phyloP scores from a whole-genome alignment of 2,329 filamentous ascomycete genomes.

The Chrysoporthe deuterocubensis region DNA sequence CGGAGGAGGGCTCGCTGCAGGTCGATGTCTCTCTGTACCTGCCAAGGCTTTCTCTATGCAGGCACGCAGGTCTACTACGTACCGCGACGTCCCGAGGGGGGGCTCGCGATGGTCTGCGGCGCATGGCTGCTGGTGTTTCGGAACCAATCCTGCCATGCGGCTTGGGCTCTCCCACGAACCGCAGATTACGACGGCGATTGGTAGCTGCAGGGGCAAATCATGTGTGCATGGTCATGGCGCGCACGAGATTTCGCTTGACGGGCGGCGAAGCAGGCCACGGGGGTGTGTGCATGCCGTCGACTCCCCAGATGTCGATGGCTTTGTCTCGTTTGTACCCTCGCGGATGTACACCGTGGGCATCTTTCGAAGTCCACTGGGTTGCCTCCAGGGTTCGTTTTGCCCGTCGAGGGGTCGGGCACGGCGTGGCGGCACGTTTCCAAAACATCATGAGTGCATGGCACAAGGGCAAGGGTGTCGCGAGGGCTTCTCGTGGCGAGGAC shows the following conservation, averaged over 20 bases:
- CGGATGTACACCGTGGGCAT: constrained; percentile 12
- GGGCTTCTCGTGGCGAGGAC: not conserved
- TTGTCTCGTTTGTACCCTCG: not conserved
- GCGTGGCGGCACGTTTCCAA: not conserved
- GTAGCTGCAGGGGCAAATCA: constrained; percentile 7
- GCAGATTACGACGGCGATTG: constrained; percentile 1
- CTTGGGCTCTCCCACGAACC: not conserved
- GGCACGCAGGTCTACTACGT: not conserved
- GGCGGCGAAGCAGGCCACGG: not conserved
- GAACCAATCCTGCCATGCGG: constrained; percentile 13
- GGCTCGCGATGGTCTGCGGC: not conserved
- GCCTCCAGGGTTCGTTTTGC: not conserved
- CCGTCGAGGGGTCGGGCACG: not conserved
- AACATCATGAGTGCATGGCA: not conserved
- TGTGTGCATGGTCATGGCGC: constrained; percentile 3
- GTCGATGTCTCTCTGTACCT: not conserved
- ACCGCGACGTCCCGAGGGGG: not conserved
- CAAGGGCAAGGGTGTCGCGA: not conserved
- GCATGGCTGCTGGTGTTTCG: constrained; percentile 13
- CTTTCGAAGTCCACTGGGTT: constrained; percentile 5
- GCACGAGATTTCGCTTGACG: constrained; percentile 8
- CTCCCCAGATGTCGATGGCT: not conserved
- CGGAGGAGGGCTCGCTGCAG: constrained; percentile 5
- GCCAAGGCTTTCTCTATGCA: constrained; percentile 1
- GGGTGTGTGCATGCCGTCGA: not conserved